Percentiles rank a stretch among this genome's conserved stretches.
Evolutionary conservation across 306 rosid species (phyloP).

Genomic region (Senna tora): DNA sequence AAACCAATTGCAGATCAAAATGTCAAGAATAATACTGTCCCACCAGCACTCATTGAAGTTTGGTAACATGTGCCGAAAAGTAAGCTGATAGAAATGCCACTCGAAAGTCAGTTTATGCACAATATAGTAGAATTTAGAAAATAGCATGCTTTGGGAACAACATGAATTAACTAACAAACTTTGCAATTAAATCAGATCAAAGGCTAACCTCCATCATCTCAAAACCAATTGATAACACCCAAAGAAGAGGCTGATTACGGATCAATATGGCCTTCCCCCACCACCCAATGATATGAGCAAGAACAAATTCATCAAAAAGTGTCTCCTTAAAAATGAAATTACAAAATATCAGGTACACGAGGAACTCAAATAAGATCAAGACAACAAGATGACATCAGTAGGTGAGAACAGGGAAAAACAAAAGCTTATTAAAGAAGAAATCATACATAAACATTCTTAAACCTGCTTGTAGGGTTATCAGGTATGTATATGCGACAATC

Average conservation of each 20-base stretch:
- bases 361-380: not conserved
- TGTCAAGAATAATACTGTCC: conserved; percentile 97
- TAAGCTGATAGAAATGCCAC: conserved; percentile 61
- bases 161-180: not conserved
- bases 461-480: conserved; percentile 89
- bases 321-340: conserved; percentile 63
- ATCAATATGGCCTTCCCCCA: conserved; percentile 93
- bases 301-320: conserved; percentile 77
- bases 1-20: conserved; percentile 96
- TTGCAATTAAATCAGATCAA: conserved; percentile 3
- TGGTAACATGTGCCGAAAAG: conserved; percentile 98
- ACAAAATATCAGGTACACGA: conserved; percentile 24
- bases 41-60: conserved; percentile 99
- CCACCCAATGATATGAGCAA: conserved; percentile 83
- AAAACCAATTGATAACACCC: conserved; percentile 94
- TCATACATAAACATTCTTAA: conserved; percentile 85
- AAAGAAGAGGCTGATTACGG: conserved; percentile 86
- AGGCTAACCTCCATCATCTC: conserved; percentile 89
- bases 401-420: conserved; percentile 29
- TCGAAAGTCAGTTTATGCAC: conserved; percentile 24
- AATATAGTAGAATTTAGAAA: conserved; percentile 24
- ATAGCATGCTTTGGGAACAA: not conserved
- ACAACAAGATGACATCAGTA: not conserved
- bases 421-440: conserved; percentile 53
- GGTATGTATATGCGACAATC: conserved; percentile 95